Percentiles rank a stretch among this genome's conserved stretches.
Evolutionary conservation across 1,284 basidiomycete species (phyloP).

Genomic region (Microbotryomycetes sp.): DNA sequence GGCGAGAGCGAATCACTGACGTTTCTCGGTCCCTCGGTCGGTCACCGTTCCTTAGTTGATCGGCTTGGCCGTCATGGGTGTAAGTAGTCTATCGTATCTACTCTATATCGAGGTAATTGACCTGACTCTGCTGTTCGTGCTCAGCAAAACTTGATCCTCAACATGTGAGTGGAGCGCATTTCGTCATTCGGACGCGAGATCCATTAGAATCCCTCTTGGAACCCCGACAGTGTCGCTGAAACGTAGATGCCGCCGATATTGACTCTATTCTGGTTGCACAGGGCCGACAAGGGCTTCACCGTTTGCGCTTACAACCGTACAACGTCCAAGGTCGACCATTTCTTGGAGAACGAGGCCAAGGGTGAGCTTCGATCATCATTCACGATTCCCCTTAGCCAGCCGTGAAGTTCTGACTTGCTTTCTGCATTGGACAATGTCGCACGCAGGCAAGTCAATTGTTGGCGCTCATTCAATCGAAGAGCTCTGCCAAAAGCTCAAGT

Average conservation of each 20-base stretch:
- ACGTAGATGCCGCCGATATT: background rate
- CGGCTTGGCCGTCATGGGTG: conserved; percentile 89
- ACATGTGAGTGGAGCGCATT: conserved; percentile 55
- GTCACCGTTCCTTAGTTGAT: conserved; percentile 52
- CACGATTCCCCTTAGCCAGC: background rate
- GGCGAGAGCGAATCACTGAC: background rate
- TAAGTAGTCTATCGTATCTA: conserved; percentile 1
- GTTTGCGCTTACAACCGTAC: conserved; percentile 98
- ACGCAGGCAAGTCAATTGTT: conserved; percentile 80
- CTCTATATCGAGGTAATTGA: conserved; percentile 5
- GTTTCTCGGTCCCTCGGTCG: background rate
- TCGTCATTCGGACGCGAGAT: background rate
- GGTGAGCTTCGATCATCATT: conserved; percentile 50
- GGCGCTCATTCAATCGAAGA: conserved; percentile 93
- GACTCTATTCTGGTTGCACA: conserved; percentile 2
- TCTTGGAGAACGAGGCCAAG: conserved; percentile 96
- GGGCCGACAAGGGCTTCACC: conserved; percentile 94
- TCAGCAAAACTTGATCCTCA: conserved; percentile 94
- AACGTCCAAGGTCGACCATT: conserved; percentile 89
- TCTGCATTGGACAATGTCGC: background rate
- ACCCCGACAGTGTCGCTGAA: background rate
- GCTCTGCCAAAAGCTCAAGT: conserved; percentile 55
- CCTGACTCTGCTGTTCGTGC: conserved; percentile 40
- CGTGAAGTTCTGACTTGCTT: background rate
- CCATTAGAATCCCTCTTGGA: background rate